Conservation (phyloP, 495 filamentous ascomycete species). For the Tuber borchii region DNA sequence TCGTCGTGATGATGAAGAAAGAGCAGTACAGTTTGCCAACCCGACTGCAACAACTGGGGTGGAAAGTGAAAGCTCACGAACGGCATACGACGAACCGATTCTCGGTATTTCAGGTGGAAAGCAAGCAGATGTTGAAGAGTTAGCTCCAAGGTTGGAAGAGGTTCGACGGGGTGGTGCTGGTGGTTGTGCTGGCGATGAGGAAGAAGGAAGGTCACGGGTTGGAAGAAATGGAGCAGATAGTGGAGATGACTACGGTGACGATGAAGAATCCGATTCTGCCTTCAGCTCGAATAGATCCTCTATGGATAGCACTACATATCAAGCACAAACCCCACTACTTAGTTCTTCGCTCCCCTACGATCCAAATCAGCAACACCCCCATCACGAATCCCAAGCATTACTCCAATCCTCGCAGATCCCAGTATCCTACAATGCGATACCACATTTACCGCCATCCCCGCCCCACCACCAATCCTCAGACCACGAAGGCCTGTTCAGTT, state of each 20-base stretch:
- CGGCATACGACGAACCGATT: conserved; percentile 33
- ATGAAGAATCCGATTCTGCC: conserved; percentile 37
- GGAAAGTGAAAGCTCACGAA: conserved; percentile 36
- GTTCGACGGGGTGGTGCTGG: background rate
- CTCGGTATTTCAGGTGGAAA: background rate
- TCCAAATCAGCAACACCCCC: conserved; percentile 36
- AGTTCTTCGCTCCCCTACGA: conserved; percentile 41
- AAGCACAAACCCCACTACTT: conserved; percentile 33
- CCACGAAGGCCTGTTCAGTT: conserved; percentile 20
- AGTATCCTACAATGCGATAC: conserved; percentile 37
- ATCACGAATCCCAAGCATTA: conserved; percentile 37
- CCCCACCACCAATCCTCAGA: conserved; percentile 17
- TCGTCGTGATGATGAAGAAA: conserved; percentile 20
- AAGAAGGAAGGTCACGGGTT: background rate
- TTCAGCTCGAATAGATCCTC: conserved; percentile 18
- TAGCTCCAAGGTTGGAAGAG: background rate
- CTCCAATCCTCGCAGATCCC: conserved; percentile 31
- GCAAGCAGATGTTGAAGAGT: background rate
- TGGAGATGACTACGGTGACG: conserved; percentile 39
- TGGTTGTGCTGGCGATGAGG: background rate
- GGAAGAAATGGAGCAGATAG: background rate
- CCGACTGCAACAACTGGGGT: conserved; percentile 13
- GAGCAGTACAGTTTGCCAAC: conserved; percentile 22
- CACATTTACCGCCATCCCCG: conserved; percentile 29
- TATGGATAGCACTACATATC: conserved; percentile 23